phyloP scores from a whole-genome alignment of 2,329 filamentous ascomycete species.

The Xylariaceae sp. region DNA sequence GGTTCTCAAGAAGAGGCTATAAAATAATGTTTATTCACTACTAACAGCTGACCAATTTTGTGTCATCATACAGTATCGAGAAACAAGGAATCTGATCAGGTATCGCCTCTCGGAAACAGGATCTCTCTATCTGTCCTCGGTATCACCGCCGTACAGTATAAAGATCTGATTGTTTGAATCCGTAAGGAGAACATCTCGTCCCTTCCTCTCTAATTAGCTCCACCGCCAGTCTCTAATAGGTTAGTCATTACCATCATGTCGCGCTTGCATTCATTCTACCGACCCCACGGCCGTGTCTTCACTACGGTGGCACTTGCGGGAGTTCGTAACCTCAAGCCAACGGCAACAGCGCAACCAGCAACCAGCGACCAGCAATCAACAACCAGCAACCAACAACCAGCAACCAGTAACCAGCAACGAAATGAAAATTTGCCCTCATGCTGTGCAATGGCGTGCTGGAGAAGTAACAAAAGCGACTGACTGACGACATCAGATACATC shows the following conservation, averaged over 20 bases:
- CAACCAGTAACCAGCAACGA: background rate
- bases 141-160: too few relatives aligned
- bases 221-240: constrained; percentile 10
- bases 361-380: too few relatives aligned
- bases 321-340: background rate
- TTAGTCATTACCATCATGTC: constrained; percentile 7
- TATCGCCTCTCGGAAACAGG: too few relatives aligned
- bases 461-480: constrained; percentile 6
- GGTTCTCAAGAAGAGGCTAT: background rate
- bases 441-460: constrained; percentile 8
- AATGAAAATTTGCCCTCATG: constrained; percentile 6
- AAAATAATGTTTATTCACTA: background rate
- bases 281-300: too few relatives aligned
- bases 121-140: background rate
- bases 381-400: too few relatives aligned
- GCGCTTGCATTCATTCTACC: background rate
- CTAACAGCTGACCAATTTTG: background rate
- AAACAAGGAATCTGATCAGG: too few relatives aligned
- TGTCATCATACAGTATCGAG: too few relatives aligned
- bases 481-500: constrained; percentile 10
- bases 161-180: background rate
- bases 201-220: background rate
- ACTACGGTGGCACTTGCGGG: background rate
- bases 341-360: background rate
- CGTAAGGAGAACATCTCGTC: background rate